Conservation (phyloP, 2,329 filamentous ascomycete species). For the Monosporascus sp. region DNA sequence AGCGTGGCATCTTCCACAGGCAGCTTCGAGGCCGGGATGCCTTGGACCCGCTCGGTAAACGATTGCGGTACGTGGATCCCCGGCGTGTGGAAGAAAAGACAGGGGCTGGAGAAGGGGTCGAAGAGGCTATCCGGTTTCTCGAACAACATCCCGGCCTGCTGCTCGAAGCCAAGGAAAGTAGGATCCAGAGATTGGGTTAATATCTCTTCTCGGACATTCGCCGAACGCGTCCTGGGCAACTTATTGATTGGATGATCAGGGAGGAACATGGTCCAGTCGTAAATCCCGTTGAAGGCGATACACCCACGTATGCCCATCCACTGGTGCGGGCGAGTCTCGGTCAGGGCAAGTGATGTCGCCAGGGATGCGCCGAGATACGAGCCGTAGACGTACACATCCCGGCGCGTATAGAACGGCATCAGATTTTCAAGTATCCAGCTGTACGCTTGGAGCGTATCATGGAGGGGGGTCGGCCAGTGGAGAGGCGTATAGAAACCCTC, state of each 20-base stretch:
- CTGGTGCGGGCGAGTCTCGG: constrained; percentile 41
- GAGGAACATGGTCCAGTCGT: constrained; percentile 59
- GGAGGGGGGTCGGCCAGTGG: constrained; percentile 52
- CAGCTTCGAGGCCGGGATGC: too few relatives aligned
- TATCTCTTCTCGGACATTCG: constrained; percentile 13
- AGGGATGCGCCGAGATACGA: constrained; percentile 54
- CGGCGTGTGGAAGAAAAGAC: constrained; percentile 52
- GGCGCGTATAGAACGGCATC: constrained; percentile 29
- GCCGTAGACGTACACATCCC: constrained; percentile 47
- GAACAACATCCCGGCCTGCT: constrained; percentile 41
- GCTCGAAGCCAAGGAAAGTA: constrained; percentile 32
- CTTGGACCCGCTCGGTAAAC: constrained; percentile 33
- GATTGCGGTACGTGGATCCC: constrained; percentile 40
- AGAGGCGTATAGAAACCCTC: constrained; percentile 18
- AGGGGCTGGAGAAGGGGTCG: constrained; percentile 55
- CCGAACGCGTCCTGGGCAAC: constrained; percentile 7
- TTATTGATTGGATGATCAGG: constrained; percentile 45
- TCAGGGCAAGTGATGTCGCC: constrained; percentile 52
- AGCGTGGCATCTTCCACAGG: neutral
- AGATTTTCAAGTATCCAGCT: constrained; percentile 45
- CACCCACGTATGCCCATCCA: constrained; percentile 47
- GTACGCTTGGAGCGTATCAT: constrained; percentile 52
- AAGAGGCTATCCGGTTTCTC: constrained; percentile 43
- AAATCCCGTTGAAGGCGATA: constrained; percentile 54
- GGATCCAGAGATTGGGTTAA: constrained; percentile 21